Percentiles rank a stretch among this genome's conserved stretches.
Conservation (phyloP, 2,329 filamentous ascomycete genomes). For the Chalaropsis thielavioides region DNA sequence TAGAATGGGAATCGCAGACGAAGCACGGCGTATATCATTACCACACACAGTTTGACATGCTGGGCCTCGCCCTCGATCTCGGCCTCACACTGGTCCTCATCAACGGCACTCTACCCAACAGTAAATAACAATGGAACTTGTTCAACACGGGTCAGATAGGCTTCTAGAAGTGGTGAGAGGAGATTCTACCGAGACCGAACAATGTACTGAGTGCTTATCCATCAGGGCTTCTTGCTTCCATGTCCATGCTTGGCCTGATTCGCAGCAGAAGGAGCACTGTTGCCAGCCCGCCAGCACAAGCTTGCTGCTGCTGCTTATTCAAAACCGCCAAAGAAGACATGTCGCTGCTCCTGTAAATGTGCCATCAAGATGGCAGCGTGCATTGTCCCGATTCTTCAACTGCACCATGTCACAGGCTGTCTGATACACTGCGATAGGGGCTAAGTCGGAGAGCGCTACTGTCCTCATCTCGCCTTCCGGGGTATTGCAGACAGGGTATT, state of each 20-base stretch:
- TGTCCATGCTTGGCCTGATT: not conserved
- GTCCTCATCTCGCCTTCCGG: slow-evolving; percentile 10
- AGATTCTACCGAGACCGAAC: not conserved
- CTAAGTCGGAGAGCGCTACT: not conserved
- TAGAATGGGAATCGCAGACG: not conserved
- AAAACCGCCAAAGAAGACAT: not conserved
- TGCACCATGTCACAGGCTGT: not conserved
- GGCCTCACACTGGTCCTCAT: not conserved
- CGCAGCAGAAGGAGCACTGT: not conserved
- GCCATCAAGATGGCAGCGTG: not conserved
- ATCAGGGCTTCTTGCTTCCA: not conserved
- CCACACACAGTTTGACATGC: not conserved
- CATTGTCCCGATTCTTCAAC: not conserved
- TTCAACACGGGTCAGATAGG: not conserved
- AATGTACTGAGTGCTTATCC: not conserved
- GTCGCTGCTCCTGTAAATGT: not conserved
- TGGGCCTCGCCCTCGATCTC: not conserved
- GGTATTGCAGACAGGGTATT: slow-evolving; percentile 6
- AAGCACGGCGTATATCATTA: not conserved
- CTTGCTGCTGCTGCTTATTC: not conserved
- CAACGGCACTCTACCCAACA: not conserved
- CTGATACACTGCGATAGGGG: not conserved
- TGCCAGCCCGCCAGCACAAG: too few species aligned
- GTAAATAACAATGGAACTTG: not conserved
- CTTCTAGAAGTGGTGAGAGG: slow-evolving; percentile 1